Conservation (phyloP, 257 asterid genomes). For the Solanum arcanum region DNA sequence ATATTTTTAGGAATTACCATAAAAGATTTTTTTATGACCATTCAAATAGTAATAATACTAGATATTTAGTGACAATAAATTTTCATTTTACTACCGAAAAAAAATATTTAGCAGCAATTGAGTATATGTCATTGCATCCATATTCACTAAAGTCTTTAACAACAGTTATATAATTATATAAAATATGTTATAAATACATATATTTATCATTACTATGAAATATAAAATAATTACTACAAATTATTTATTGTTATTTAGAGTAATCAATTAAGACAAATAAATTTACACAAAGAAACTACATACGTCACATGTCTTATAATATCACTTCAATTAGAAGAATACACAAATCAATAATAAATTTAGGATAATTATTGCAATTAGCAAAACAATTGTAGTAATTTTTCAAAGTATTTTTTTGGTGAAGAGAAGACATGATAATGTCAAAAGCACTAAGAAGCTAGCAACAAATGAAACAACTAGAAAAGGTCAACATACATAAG, state of each 20-base stretch:
- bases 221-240: too few species aligned
- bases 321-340: background rate
- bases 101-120: accelerated
- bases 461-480: background rate
- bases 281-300: background rate
- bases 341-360: background rate
- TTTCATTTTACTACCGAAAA: too few species aligned
- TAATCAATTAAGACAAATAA: too few species aligned
- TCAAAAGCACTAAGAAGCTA: background rate
- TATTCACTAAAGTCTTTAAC: too few species aligned
- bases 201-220: too few species aligned
- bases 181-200: too few species aligned
- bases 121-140: background rate
- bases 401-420: background rate
- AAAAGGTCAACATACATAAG: background rate
- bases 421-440: background rate
- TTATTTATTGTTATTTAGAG: too few species aligned
- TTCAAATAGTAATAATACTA: background rate
- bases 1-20: too few species aligned
- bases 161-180: too few species aligned
- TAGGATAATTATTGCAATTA: background rate
- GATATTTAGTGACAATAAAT: background rate
- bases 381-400: background rate
- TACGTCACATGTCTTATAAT: background rate
- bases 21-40: too few species aligned